Percentiles rank a stretch among this genome's conserved stretches.
phyloP scores from a whole-genome alignment of 495 filamentous ascomycete genomes.

The Xylaria bambusicola region DNA sequence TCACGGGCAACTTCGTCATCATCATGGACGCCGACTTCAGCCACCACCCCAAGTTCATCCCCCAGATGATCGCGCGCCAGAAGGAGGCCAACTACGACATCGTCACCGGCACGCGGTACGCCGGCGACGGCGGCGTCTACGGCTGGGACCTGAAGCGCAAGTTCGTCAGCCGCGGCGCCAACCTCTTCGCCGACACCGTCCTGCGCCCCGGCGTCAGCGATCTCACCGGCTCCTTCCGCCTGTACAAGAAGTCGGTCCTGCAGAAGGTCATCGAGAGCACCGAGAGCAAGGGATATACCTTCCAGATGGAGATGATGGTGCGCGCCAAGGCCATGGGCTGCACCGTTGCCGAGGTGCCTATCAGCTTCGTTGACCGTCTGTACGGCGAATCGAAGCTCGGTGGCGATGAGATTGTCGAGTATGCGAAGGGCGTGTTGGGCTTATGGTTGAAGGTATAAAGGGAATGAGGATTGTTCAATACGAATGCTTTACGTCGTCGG shows the following conservation, averaged over 20 bases:
- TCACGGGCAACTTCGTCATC: conserved; percentile 89
- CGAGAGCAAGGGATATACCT: conserved; percentile 93
- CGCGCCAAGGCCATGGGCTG: conserved; percentile 91
- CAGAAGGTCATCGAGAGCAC: conserved; percentile 87
- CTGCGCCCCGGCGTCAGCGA: conserved; percentile 95
- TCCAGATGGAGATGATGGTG: conserved; percentile 94
- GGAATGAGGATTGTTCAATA: not conserved
- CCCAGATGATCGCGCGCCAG: conserved; percentile 80
- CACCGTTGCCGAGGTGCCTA: conserved; percentile 89
- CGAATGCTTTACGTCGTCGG: conserved; percentile 15
- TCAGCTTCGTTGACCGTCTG: conserved; percentile 91
- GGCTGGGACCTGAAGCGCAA: conserved; percentile 98
- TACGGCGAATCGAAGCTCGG: conserved; percentile 96
- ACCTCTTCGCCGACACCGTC: conserved; percentile 93
- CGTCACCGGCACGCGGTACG: conserved; percentile 93
- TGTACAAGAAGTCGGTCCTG: conserved; percentile 90
- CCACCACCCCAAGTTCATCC: conserved; percentile 97
- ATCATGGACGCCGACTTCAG: conserved; percentile 99
- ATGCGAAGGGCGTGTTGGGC: conserved; percentile 87
- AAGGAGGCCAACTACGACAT: conserved; percentile 79
- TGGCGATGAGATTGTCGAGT: conserved; percentile 96
- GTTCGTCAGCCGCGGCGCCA: conserved; percentile 86
- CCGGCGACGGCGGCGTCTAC: conserved; percentile 86
- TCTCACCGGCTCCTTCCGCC: conserved; percentile 87
- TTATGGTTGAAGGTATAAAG: conserved; percentile 83